A percentile compares a stretch with the other conserved stretches of the same genome.
Evolutionary conservation across 768 basidiomycete species (phyloP).

Genomic region (Trametes elegans): DNA sequence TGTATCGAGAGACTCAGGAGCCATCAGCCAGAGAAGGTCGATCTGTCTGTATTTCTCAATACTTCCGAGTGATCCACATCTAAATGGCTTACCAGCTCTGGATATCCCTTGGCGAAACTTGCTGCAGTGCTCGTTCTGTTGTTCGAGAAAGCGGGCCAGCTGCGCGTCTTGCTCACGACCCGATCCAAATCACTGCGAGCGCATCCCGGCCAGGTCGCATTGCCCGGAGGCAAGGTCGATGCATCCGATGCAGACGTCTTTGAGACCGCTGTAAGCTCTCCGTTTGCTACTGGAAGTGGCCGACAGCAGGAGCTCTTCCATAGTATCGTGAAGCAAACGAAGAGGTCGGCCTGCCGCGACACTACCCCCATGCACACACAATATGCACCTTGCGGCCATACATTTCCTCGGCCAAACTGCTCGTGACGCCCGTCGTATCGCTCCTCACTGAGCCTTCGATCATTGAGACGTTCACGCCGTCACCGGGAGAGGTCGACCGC

Average conservation of each 20-base stretch:
- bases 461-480: slow-evolving; percentile 51
- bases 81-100: slow-evolving; percentile 27
- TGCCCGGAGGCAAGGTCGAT: slow-evolving; percentile 82
- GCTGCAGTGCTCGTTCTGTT: slow-evolving; percentile 81
- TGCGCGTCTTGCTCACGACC: slow-evolving; percentile 83
- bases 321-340: slow-evolving; percentile 84
- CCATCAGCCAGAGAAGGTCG: slow-evolving; percentile 34
- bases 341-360: slow-evolving; percentile 71
- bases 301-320: not conserved
- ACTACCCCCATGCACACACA: slow-evolving; percentile 54
- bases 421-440: slow-evolving; percentile 81
- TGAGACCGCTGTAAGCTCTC: slow-evolving; percentile 67
- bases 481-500: slow-evolving; percentile 65
- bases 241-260: slow-evolving; percentile 58
- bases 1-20: slow-evolving; percentile 42
- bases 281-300: not conserved
- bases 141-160: slow-evolving; percentile 62
- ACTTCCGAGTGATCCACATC: not conserved
- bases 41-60: slow-evolving; percentile 50
- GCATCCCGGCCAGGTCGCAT: slow-evolving; percentile 79
- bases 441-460: slow-evolving; percentile 55
- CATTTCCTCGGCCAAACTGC: slow-evolving; percentile 60
- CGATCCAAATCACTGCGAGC: slow-evolving; percentile 72
- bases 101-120: slow-evolving; percentile 42
- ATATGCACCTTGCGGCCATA: slow-evolving; percentile 65